phyloP scores from a whole-genome alignment of 495 filamentous ascomycete genomes.

The Penicillium riverlandense region DNA sequence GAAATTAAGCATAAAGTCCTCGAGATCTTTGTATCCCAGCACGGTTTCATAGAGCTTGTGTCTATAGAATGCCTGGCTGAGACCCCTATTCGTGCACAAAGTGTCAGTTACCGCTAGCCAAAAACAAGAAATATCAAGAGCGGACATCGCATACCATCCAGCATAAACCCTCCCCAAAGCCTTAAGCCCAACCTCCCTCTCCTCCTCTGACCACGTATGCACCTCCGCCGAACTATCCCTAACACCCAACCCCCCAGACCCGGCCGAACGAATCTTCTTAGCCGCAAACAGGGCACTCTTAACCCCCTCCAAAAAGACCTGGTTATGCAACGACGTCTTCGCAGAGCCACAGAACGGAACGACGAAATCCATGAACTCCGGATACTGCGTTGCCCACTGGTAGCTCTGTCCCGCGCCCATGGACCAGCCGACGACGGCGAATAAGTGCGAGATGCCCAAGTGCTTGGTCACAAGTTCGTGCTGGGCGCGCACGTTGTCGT shows the following conservation, averaged over 20 bases:
- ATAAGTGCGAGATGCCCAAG: slow-evolving; percentile 53
- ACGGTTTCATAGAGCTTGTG: slow-evolving; percentile 54
- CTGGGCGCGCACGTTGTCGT: slow-evolving; percentile 66
- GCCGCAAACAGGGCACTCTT: slow-evolving; percentile 59
- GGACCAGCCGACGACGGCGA: slow-evolving; percentile 61
- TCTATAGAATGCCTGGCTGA: slow-evolving; percentile 66
- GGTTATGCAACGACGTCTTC: slow-evolving; percentile 61
- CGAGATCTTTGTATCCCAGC: slow-evolving; percentile 54
- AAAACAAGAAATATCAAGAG: too few species aligned
- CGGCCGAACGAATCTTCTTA: slow-evolving; percentile 46
- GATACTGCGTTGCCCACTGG: slow-evolving; percentile 68
- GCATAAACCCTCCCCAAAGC: slow-evolving; percentile 67
- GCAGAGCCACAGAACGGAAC: slow-evolving; percentile 65
- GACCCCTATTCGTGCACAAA: slow-evolving; percentile 36
- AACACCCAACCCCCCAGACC: slow-evolving; percentile 33
- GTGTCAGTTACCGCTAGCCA: background rate
- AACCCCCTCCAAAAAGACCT: slow-evolving; percentile 67
- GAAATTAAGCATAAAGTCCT: slow-evolving; percentile 64
- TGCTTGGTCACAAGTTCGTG: slow-evolving; percentile 56
- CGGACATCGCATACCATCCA: slow-evolving; percentile 43
- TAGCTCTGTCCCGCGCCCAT: slow-evolving; percentile 65
- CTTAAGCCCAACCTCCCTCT: slow-evolving; percentile 56
- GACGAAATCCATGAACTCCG: slow-evolving; percentile 58
- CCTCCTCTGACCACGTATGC: slow-evolving; percentile 46
- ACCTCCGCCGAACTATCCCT: slow-evolving; percentile 27